These are phyloP conservation scores for Vaccinium corymbosum DNA, from an alignment of 148 eudicot species.

Conservation along the genomic window DNA sequence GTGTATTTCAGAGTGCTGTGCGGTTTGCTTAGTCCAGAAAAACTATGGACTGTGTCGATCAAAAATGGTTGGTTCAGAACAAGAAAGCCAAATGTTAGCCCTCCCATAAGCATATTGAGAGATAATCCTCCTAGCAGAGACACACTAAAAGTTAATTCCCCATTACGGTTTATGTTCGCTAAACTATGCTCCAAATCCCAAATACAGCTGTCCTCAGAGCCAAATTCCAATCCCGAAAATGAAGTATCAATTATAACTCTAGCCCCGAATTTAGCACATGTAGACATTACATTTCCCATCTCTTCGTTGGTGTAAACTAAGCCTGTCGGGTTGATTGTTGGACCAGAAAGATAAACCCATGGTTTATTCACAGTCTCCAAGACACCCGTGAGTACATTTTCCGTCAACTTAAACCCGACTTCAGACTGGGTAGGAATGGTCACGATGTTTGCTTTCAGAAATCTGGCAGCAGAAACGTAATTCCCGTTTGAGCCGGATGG, in stretches of 20 bases:
- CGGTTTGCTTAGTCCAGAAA: constrained; percentile 71
- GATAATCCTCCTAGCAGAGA: constrained; percentile 82
- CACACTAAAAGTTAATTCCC: constrained; percentile 50
- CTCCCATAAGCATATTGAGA: constrained; percentile 75
- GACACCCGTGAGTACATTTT: constrained; percentile 38
- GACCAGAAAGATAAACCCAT: constrained; percentile 89
- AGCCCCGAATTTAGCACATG: constrained; percentile 78
- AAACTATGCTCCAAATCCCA: constrained; percentile 69
- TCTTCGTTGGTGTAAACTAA: constrained; percentile 69
- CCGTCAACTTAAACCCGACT: constrained; percentile 66
- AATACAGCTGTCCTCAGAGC: constrained; percentile 37
- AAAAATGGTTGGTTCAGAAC: constrained; percentile 58
- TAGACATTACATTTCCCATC: constrained; percentile 48
- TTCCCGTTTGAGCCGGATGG: constrained; percentile 82
- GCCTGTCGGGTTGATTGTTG: constrained; percentile 86
- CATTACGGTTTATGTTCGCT: constrained; percentile 37
- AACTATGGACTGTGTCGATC: constrained; percentile 55
- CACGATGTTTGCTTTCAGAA: constrained; percentile 59
- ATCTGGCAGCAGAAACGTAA: constrained; percentile 75
- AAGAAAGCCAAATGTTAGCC: constrained; percentile 74
- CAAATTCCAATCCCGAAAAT: constrained; percentile 71
- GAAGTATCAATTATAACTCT: constrained; percentile 83
- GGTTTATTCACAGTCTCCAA: constrained; percentile 62
- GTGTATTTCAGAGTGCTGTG: constrained; percentile 76
- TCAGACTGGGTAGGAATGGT: constrained; percentile 54